Base-by-base conservation (phyloP, 164 flowering plant species). In the Berberis thunbergii region DNA sequence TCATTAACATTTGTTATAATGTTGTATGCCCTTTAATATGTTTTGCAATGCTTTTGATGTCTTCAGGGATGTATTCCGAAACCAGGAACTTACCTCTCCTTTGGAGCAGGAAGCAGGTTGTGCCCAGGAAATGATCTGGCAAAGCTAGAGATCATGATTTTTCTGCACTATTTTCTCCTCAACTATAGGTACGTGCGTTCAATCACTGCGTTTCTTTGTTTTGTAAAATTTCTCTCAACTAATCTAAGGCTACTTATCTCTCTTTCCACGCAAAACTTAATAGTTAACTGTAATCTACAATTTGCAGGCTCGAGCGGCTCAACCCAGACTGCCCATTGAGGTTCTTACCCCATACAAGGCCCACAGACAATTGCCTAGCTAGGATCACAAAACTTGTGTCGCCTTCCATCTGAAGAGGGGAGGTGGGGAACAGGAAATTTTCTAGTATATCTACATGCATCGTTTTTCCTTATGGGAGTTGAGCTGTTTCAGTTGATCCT, bases 71-170 rank as follows among this genome's bases (percentile, higher is more conserved):
- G 6, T 58, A 75, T 70, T 68, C 88, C 96, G 4, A 94, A 79
- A 70, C 82, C 86, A 8, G 91, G 91, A 64, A 54, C 76, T 4
- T 91, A 82, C 73, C 76, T 87, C 52, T 96, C 96, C 8, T 91
- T 91, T 73, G 96, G 97, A 66, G 83, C 72, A 48, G 92, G 97
- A 74, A 82, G 84, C 72, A 80, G 90, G 69, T 4, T 83, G 66
- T 91, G 97, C 74, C 97, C 96, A n/a, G 94, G 97, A 76, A 91
- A 91, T 70, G 94, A 91, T 75, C 90, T 91, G 44, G 96, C 96
- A 41, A 87, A 91, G 79, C 78, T 91, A 12, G 97, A 89, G 77
- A 84, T 91, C 54, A 50, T 82, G 2, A 74, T 91, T 48, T 89
- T 91, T 65, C 94, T 89, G 49, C 97, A 91, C 62, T 63, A 88